These are phyloP conservation scores for Fusarium concolor DNA, from an alignment of 2,329 filamentous ascomycete genomes.

Conservation along the genomic window DNA sequence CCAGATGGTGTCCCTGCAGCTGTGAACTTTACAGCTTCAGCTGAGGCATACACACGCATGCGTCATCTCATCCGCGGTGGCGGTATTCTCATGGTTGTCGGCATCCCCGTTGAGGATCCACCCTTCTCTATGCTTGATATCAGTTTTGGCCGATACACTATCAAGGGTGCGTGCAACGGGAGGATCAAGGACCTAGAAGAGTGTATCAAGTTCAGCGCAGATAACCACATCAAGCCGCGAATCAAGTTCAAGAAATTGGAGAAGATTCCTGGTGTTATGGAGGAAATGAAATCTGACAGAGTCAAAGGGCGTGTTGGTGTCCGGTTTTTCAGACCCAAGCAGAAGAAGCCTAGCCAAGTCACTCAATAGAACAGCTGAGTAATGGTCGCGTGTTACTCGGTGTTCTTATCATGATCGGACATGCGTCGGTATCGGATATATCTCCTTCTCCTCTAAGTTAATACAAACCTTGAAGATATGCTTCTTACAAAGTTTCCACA, in stretches of 20 bases:
- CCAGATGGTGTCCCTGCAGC: neutral
- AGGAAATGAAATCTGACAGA: neutral
- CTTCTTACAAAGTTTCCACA: neutral
- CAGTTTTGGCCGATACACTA: neutral
- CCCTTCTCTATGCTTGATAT: neutral
- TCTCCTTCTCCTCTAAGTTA: neutral
- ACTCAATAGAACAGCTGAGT: neutral
- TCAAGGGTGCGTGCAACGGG: neutral
- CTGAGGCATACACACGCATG: neutral
- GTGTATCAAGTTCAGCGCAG: slow-evolving; percentile 3
- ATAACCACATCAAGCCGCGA: neutral
- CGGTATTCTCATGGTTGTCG: slow-evolving; percentile 3
- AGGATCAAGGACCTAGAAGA: neutral
- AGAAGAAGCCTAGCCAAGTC: no score
- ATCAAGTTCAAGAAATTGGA: neutral
- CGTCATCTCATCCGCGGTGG: neutral
- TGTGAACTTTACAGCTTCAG: neutral
- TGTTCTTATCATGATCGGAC: neutral
- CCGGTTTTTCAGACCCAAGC: neutral
- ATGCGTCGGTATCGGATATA: neutral
- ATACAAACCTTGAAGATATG: neutral
- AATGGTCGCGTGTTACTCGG: neutral
- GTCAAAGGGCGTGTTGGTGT: neutral
- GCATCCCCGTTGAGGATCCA: neutral
- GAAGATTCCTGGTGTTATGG: neutral